A percentile compares a stretch with the other conserved stretches of the same genome.
Conservation (phyloP, 139 green algal species). For the Zygnema circumcarinatum region DNA sequence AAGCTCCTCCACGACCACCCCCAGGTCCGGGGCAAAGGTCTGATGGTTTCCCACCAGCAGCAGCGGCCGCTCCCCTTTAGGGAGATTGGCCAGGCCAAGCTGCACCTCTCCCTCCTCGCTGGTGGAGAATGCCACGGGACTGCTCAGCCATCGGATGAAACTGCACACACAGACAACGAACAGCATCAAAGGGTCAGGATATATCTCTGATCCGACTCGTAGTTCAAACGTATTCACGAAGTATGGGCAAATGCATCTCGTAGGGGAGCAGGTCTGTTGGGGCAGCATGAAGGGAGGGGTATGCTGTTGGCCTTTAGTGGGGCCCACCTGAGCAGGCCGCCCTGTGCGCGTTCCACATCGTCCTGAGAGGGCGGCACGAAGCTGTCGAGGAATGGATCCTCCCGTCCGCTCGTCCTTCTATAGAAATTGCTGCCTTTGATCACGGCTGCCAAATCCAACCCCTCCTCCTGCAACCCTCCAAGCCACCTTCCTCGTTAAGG, state of each 20-base stretch:
- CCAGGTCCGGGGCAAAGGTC: constrained; percentile 78
- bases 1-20: constrained; percentile 78
- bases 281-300: too few species aligned
- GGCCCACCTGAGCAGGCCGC: constrained; percentile 21
- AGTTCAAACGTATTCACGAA: too few species aligned
- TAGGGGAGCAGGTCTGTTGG: too few species aligned
- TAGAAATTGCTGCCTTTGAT: constrained; percentile 20
- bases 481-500: constrained; percentile 7
- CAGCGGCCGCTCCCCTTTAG: constrained; percentile 40
- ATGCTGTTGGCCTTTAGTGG: background rate
- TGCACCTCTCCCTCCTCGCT: constrained; percentile 47
- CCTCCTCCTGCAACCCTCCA: constrained; percentile 25
- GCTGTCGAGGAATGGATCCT: constrained; percentile 12
- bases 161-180: constrained; percentile 16
- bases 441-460: constrained; percentile 29
- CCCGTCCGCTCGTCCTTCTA: background rate
- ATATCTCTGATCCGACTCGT: too few species aligned
- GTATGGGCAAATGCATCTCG: too few species aligned
- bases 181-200: too few species aligned
- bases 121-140: constrained; percentile 85
- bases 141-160: constrained; percentile 62
- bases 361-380: constrained; percentile 43
- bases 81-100: constrained; percentile 29
- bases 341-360: constrained; percentile 23
- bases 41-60: constrained; percentile 95